A percentile compares a stretch with the other conserved stretches of the same genome.
phyloP scores from a whole-genome alignment of 2,329 filamentous ascomycete species.

The Trichophyton schoenleinii region DNA sequence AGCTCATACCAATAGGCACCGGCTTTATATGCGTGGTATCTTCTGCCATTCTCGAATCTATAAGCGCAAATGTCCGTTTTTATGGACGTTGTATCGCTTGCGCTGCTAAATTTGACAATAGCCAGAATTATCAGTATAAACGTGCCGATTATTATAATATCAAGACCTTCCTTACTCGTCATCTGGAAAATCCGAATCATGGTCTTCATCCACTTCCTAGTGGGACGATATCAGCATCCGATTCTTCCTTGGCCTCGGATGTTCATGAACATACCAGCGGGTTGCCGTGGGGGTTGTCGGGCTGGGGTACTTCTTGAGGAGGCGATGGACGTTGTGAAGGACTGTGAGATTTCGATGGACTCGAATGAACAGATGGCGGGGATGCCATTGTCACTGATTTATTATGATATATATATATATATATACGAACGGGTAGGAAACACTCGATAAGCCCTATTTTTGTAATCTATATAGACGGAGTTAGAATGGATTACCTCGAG shows the following conservation, averaged over 20 bases:
- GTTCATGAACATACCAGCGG: background rate
- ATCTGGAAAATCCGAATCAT: background rate
- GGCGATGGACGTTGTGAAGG: background rate
- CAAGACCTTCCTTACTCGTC: background rate
- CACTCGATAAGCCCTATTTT: background rate
- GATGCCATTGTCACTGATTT: background rate
- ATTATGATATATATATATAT: no score
- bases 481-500: background rate
- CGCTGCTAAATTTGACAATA: background rate
- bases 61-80: constrained; percentile 2
- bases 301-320: background rate
- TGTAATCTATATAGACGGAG: background rate
- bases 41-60: constrained; percentile 22
- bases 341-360: background rate
- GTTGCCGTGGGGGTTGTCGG: background rate
- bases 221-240: background rate
- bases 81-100: constrained; percentile 7
- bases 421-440: background rate
- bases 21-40: constrained; percentile 19
- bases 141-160: background rate
- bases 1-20: constrained; percentile 7
- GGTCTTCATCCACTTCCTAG: constrained; percentile 1
- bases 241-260: background rate
- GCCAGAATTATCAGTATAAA: background rate
- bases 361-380: background rate